Conservation (phyloP, 2,329 filamentous ascomycete species). For the Alternaria gansuensis region DNA sequence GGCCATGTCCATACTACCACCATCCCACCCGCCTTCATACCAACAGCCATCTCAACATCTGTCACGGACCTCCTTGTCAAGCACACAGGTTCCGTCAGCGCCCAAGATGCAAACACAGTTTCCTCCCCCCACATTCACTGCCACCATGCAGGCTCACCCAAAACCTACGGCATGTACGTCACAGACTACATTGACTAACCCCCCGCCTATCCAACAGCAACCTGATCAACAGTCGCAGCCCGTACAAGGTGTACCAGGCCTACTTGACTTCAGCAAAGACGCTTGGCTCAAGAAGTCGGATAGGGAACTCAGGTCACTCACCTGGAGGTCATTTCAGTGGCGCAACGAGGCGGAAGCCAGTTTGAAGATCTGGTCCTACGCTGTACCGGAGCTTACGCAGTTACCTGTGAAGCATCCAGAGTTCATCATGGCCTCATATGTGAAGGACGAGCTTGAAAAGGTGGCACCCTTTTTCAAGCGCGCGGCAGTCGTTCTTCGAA, state of each 20-base stretch:
- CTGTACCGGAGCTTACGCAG: not conserved
- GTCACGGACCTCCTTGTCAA: not conserved
- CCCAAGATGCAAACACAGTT: not conserved
- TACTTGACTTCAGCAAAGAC: conserved; percentile 8
- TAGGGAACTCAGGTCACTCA: not conserved
- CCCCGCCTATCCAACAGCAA: not conserved
- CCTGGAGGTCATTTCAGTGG: conserved; percentile 14
- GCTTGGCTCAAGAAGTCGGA: not conserved
- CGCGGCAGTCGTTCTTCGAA: conserved; percentile 4
- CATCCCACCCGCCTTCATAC: not conserved
- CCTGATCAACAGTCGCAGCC: not conserved
- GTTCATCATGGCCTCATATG: not conserved
- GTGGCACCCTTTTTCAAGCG: conserved; percentile 1
- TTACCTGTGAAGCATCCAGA: not conserved
- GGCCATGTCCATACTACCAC: not conserved
- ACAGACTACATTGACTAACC: not conserved
- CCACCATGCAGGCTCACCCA: not conserved
- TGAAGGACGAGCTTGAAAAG: conserved; percentile 5
- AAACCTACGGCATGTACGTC: too few relatives aligned
- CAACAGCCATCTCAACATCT: not conserved
- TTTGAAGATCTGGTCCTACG: conserved; percentile 6
- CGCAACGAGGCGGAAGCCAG: not conserved
- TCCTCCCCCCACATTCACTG: not conserved
- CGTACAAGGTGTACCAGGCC: not conserved
- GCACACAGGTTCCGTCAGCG: not conserved